phyloP scores from a whole-genome alignment of 176 grass and related monocot genomes.

The Chloris gayana region DNA sequence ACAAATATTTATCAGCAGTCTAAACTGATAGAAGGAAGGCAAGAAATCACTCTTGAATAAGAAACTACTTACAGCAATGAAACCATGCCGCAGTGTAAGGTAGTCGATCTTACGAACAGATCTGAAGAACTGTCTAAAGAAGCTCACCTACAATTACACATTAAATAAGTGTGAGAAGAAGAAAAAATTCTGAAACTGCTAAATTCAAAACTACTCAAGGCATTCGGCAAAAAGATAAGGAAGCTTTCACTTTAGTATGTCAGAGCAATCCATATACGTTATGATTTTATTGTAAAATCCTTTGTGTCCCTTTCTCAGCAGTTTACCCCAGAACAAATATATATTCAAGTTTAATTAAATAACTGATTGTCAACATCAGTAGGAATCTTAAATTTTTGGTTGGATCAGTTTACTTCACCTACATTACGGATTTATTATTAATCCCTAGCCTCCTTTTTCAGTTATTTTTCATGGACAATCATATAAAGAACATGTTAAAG shows the following conservation, averaged over 20 bases:
- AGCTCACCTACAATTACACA: slow-evolving; percentile 61
- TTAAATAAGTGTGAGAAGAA: neutral
- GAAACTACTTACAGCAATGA: slow-evolving; percentile 71
- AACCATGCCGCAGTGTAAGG: slow-evolving; percentile 81
- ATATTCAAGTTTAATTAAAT: neutral
- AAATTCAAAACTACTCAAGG: slow-evolving; percentile 7
- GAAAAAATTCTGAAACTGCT: neutral
- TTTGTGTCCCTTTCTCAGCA: neutral
- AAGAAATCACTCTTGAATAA: neutral
- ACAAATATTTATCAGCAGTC: slow-evolving; percentile 16
- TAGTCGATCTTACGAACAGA: slow-evolving; percentile 78
- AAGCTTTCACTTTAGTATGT: slow-evolving; percentile 11
- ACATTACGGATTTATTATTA: neutral
- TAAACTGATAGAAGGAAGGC: neutral
- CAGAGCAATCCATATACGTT: neutral
- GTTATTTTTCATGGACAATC: neutral
- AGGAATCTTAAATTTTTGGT: neutral
- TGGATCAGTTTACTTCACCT: neutral
- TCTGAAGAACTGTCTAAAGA: slow-evolving; percentile 83
- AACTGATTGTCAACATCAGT: neutral
- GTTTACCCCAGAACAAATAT: neutral
- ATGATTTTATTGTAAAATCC: neutral
- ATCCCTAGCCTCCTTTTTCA: neutral
- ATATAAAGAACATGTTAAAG: neutral
- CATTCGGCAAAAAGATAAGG: neutral